Evolutionary conservation across 257 asterid species (phyloP), one percentile per base, ranked within the genome.

Genomic region (Nicotiana tabacum): DNA sequence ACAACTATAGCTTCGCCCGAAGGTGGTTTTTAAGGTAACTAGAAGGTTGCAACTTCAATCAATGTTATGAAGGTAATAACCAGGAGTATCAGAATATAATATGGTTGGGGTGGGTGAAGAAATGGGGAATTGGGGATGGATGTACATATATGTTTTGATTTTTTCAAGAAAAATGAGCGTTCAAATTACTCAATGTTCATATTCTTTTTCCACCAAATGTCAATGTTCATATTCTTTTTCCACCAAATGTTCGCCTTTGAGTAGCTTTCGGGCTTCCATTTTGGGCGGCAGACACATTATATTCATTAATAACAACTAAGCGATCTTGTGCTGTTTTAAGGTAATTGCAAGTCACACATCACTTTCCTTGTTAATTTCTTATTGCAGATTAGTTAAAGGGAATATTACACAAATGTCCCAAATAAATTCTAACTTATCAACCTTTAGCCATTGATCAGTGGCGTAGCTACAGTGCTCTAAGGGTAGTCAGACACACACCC

Each of bases 201-300:
- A 48, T 74, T 87, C 46, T 7, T 70, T 78, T 60, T 82, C 84
- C 87, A 86, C 90, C 90, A 82, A 88, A 87, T 48, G 62, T 91
- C 82, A 92, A 86, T 3, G 30, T 72, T 46, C 24, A 46, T 74
- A 48, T 74, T 87, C 46, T 7, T 70, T 78, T 60, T 82, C 84
- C 87, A 86, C 90, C 90, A 82, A 88, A 87, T 48, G 62, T 83
- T 88, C 48, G 85, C 90, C 93, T 86, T 87, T 86, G 69, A 83
- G 88, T 87, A 85, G 80, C 82, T 83, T 83, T 77, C 83, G 80
- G 85, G 83, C 82, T 78, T 67, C 80, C 33, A 39, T 57, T 65
- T 82, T 11, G 85, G 68, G 74, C 27, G 83, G 87, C 21, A 72
- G 51, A 0, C 78, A 46, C 60, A 72, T 51, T 51, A 21, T 33